A percentile compares a stretch with the other conserved stretches of the same genome.
Conservation (phyloP, 345 rosid genomes). For the Dimocarpus longan region DNA sequence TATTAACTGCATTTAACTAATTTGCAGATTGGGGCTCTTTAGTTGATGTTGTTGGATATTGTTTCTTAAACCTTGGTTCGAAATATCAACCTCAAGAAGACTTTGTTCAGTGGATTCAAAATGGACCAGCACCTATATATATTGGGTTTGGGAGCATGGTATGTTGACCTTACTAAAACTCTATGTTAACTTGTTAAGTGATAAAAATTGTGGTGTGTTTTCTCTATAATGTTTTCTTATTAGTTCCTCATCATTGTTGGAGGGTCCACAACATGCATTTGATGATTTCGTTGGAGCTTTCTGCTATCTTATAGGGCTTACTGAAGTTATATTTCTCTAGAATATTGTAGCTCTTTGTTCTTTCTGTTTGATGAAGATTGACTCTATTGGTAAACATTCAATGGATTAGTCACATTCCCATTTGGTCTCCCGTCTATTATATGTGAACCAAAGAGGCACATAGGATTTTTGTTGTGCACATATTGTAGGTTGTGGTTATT, state of each 20-base stretch:
- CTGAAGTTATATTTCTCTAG: too few species aligned
- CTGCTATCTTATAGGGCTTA: background rate
- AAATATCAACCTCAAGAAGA: slow-evolving; percentile 75
- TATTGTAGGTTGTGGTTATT: too few species aligned
- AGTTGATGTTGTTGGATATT: slow-evolving; percentile 97
- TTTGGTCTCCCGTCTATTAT: background rate
- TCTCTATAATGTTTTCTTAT: slow-evolving; percentile 1
- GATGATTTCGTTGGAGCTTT: slow-evolving; percentile 6
- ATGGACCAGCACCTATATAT: slow-evolving; percentile 81
- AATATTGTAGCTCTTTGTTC: too few species aligned
- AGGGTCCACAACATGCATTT: background rate
- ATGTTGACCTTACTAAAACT: slow-evolving; percentile 26
- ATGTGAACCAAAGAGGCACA: background rate
- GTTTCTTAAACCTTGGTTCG: slow-evolving; percentile 84
- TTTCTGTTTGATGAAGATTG: background rate
- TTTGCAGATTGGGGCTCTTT: slow-evolving; percentile 91
- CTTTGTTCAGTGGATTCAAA: slow-evolving; percentile 71
- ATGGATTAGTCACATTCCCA: background rate
- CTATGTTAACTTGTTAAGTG: background rate
- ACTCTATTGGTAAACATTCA: background rate
- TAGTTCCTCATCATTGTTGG: background rate
- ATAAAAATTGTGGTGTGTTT: background rate
- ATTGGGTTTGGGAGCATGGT: slow-evolving; percentile 99
- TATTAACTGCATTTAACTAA: slow-evolving; percentile 23
- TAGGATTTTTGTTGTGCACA: background rate